Conservation (phyloP, 345 rosid genomes). For the Microcos paniculata region DNA sequence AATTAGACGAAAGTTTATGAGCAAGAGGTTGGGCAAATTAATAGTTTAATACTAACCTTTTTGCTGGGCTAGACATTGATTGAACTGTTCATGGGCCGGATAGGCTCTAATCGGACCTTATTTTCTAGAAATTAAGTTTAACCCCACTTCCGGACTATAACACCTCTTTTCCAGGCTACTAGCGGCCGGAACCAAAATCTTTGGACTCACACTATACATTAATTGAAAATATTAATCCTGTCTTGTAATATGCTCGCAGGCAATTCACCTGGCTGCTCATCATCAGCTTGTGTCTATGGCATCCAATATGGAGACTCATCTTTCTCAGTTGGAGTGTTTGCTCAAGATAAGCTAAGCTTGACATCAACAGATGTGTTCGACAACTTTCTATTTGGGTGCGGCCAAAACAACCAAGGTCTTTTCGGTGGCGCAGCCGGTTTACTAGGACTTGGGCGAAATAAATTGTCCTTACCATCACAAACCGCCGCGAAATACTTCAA, state of each 20-base stretch:
- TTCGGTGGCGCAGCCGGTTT: conserved; percentile 72
- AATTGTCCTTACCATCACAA: conserved; percentile 67
- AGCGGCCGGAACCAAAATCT: too few species aligned
- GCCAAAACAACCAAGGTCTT: conserved; percentile 77
- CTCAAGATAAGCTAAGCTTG: conserved; percentile 56
- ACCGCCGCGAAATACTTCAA: conserved; percentile 55
- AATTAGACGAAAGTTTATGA: background rate
- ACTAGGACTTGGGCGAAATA: conserved; percentile 79
- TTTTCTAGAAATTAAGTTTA: background rate
- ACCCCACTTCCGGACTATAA: too few species aligned
- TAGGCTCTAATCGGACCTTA: too few species aligned
- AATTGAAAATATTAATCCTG: background rate
- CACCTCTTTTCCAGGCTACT: too few species aligned
- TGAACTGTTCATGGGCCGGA: too few species aligned
- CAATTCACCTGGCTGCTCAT: conserved; percentile 39
- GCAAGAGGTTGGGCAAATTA: background rate
- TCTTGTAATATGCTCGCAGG: conserved; percentile 7
- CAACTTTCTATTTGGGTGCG: conserved; percentile 70
- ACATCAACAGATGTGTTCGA: conserved; percentile 45
- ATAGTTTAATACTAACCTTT: background rate
- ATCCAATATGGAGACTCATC: conserved; percentile 83
- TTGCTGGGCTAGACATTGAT: too few species aligned
- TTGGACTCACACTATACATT: too few species aligned
- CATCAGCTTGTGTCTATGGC: conserved; percentile 66
- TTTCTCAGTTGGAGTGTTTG: conserved; percentile 62